Base-by-base conservation (phyloP, 148 eudicot genomes). In the Salicornia ramosissima region DNA sequence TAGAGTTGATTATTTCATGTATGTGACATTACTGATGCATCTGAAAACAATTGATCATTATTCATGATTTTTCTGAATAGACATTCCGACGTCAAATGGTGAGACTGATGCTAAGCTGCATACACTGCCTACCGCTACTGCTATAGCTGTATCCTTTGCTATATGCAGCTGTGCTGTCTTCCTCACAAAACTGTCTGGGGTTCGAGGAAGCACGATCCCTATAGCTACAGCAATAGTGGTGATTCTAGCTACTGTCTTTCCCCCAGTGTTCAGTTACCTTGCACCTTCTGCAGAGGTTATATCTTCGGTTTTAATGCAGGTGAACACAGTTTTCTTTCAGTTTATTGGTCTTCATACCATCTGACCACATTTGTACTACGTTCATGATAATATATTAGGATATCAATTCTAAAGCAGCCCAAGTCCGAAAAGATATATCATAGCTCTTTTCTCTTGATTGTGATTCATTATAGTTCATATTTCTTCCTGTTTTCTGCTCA, bases 301-400 rank as follows among this genome's bases (percentile, higher is more conserved):
- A 72, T 89, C 98, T 40, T 19, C 84, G 74, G 69, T 90, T 57
- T 72, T 85, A 56, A 90, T 92, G 98, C 91, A 92, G 94, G 98
- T 86, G 74, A 39, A 30, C 40, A 36, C 40, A 58, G 1, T 42
- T n/a, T 39, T 33, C 50, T 22, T 24, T n/a, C n/a, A 8, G 15
- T 74, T 29, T 21, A 33, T 50, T 62, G 60, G 28, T 34, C 25
- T 71, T 26, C 45, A 43, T 61, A 36, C 34, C 31, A 30, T 25
- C 13, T 52, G n/a, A 68, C n/a, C n/a, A 24, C 13, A 24, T 53
- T 3, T 8, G 40, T 36, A 39, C 51, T 21, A 39, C 24, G 24
- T 25, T 54, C 10, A 36, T 26, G 22, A 13, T 26, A 16, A 11
- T 14, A 31, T 29, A 71, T 46, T 19, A 14, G 6, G 10, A 46